Percentiles rank a stretch among this genome's conserved stretches.
Conservation (phyloP, 2,329 filamentous ascomycete genomes). For the Penicillium occitanis region DNA sequence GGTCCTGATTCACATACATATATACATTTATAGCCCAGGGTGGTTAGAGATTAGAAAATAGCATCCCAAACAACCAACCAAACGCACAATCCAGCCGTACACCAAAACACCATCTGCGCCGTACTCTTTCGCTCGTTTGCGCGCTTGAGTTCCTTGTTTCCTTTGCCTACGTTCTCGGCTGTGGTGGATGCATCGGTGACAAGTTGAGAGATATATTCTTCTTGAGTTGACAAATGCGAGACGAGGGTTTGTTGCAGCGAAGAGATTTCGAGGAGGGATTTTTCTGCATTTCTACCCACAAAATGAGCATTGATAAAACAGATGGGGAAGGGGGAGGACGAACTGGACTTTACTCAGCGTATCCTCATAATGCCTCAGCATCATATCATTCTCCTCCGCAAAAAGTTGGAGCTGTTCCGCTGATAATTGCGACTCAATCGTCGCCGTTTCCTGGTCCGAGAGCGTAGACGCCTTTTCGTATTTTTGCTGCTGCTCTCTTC, state of each 20-base stretch:
- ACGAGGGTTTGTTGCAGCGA: slow-evolving; percentile 89
- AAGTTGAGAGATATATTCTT: slow-evolving; percentile 84
- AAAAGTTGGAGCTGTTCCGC: slow-evolving; percentile 90
- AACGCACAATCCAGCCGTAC: slow-evolving; percentile 71
- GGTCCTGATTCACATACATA: neutral
- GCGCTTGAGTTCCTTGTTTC: slow-evolving; percentile 87
- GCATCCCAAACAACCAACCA: slow-evolving; percentile 78
- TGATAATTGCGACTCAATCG: slow-evolving; percentile 63
- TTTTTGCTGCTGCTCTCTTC: slow-evolving; percentile 26
- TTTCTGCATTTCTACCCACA: slow-evolving; percentile 71
- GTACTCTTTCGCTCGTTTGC: slow-evolving; percentile 71
- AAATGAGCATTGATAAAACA: neutral
- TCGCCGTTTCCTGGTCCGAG: slow-evolving; percentile 35
- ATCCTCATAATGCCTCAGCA: slow-evolving; percentile 91
- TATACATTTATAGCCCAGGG: neutral
- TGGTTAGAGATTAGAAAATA: slow-evolving; percentile 49
- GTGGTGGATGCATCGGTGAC: slow-evolving; percentile 80
- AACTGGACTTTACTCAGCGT: slow-evolving; percentile 93
- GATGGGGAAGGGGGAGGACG: slow-evolving; percentile 38
- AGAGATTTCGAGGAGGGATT: slow-evolving; percentile 86
- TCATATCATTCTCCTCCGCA: slow-evolving; percentile 85
- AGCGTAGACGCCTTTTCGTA: slow-evolving; percentile 27
- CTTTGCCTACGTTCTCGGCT: slow-evolving; percentile 79
- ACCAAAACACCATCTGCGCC: slow-evolving; percentile 76
- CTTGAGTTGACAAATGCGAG: slow-evolving; percentile 79